Conservation (phyloP, 116 monocot species). For the Papilionanthe hybrid region DNA sequence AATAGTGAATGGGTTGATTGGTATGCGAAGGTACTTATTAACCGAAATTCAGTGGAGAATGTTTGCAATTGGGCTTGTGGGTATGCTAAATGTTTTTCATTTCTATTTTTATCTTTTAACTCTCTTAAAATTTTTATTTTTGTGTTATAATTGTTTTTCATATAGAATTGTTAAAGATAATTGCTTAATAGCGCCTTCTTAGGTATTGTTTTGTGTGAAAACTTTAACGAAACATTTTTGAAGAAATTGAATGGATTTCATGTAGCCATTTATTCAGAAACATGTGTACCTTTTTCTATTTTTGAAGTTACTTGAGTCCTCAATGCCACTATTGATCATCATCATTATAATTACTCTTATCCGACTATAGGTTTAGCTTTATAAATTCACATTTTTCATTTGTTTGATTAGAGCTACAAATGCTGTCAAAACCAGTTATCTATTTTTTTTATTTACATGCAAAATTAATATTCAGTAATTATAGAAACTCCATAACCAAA, state of each 20-base stretch:
- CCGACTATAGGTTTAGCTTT: background rate
- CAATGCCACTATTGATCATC: background rate
- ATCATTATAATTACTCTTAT: background rate
- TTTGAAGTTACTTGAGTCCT: background rate
- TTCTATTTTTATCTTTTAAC: background rate
- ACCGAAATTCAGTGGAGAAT: slow-evolving; percentile 71
- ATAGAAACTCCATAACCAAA: no score
- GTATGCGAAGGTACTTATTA: slow-evolving; percentile 55
- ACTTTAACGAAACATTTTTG: background rate
- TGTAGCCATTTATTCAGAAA: background rate
- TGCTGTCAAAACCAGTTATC: background rate
- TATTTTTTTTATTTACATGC: no score
- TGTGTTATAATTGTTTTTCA: background rate
- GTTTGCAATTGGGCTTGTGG: slow-evolving; percentile 78
- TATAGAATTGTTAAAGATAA: background rate
- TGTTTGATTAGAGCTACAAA: background rate
- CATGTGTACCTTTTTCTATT: background rate
- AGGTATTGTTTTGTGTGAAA: background rate
- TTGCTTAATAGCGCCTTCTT: background rate
- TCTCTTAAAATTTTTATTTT: background rate
- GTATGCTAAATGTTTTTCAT: slow-evolving; percentile 29
- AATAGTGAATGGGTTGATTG: slow-evolving; percentile 67
- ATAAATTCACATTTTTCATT: background rate
- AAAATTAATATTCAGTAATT: no score
- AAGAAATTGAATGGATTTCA: background rate